Evolutionary conservation across 345 rosid genomes (phyloP).

Genomic region (Cardamine occulta): DNA sequence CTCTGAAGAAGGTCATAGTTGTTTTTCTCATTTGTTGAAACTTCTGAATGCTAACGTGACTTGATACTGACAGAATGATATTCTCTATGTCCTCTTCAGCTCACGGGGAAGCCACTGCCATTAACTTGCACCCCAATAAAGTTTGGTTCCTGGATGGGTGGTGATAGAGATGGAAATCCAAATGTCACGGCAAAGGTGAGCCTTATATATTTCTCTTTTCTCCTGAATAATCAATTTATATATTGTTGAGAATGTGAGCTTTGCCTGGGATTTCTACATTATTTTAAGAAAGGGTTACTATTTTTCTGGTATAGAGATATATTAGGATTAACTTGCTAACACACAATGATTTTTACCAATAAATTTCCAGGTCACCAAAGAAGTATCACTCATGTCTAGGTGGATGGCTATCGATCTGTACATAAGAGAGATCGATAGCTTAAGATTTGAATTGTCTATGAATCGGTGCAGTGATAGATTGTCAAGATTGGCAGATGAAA

Average conservation of each 20-base stretch:
- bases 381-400: conserved; percentile 85
- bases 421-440: conserved; percentile 78
- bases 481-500: conserved; percentile 65
- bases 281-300: conserved; percentile 5
- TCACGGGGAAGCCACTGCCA: conserved; percentile 81
- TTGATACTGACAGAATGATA: conserved; percentile 8
- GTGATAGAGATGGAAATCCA: conserved; percentile 97
- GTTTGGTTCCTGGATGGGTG: conserved; percentile 98
- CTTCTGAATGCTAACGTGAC: conserved; percentile 2
- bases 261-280: conserved; percentile 3
- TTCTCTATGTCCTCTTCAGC: conserved; percentile 45
- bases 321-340: conserved; percentile 10
- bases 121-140: conserved; percentile 86
- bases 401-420: conserved; percentile 94
- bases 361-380: conserved; percentile 75
- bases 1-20: conserved; percentile 74
- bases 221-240: background rate
- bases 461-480: conserved; percentile 63
- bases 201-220: conserved; percentile 9
- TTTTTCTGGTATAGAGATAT: background rate
- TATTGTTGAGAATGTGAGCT: conserved; percentile 9
- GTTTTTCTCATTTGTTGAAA: conserved; percentile 1
- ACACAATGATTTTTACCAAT: background rate
- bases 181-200: conserved; percentile 86
- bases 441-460: conserved; percentile 88